Evolutionary conservation across 805 yeast species (phyloP), one percentile per base, ranked within the genome.

Genomic region (Candida lessepsii): DNA sequence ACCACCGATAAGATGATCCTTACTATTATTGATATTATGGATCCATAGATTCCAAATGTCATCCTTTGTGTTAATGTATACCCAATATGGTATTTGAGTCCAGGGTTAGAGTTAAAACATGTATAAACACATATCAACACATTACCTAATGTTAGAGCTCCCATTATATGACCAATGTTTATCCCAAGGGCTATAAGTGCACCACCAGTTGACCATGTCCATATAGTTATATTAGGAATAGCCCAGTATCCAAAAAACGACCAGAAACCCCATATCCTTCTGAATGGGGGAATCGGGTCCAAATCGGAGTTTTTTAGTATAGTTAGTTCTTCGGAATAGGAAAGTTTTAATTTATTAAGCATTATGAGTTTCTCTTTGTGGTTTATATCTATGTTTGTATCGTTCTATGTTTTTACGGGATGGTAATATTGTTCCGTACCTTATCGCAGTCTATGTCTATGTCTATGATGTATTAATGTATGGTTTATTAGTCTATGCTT

Each of bases 71-170:
- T 61, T 9, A 75, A 62, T 2, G 80, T 67, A 46, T 63, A 76
- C 1, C 80, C 78, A 29, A 76, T 61, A 52, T 74, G 78, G 61
- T 70, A 75, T 34, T 72, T 67, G 13, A 58, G 52, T 31, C 81
- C 81, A 0, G 73, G 76, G 37, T 60, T 65, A 14, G 76, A 68
- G 50, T 73, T 74, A 9, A 73, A 63, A 27, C 71, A 48, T 11
- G 80, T 71, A 41, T 69, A 64, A 4, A 60, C 13, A 29, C 70
- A 57, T 11, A 76, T 71, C 11, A 76, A 45, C 4, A 69, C 47
- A 52, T 75, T 76, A 23, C 75, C 80, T n/a, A 76, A 46, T 24
- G 70, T 61, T 33, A 64, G 60, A 15, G 69, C 63, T 8, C 73
- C 71, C 52, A 76, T 65, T 6, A 74, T 63, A 36, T 73, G 71